A percentile compares a stretch with the other conserved stretches of the same genome.
These are phyloP conservation scores for Chaetomium sp. DNA, from an alignment of 2,329 filamentous ascomycete genomes.

Conservation along the genomic window DNA sequence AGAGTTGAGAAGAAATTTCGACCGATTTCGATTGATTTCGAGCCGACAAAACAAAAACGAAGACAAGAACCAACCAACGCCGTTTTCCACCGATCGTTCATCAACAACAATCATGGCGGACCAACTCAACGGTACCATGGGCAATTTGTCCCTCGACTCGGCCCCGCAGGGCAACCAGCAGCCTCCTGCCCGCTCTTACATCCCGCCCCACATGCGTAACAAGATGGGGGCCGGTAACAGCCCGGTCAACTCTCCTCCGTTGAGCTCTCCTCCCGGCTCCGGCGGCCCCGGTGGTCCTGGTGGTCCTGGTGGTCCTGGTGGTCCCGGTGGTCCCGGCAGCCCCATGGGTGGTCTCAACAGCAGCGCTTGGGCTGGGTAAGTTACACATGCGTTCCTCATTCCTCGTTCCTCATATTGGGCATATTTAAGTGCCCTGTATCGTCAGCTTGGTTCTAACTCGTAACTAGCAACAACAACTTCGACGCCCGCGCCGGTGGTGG, in stretches of 20 bases:
- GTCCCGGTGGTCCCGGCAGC: slow-evolving; percentile 10
- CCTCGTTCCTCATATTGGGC: not conserved
- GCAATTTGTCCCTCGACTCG: slow-evolving; percentile 57
- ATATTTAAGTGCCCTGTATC: no score
- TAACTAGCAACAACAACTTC: slow-evolving; percentile 41
- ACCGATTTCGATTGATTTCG: not conserved
- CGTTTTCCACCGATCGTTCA: not conserved
- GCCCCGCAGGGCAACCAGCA: slow-evolving; percentile 31
- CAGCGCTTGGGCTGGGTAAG: slow-evolving; percentile 59
- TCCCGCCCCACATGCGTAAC: slow-evolving; percentile 74
- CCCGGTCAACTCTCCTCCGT: slow-evolving; percentile 34
- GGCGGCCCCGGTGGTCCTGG: not conserved
- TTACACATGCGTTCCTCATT: slow-evolving; percentile 14
- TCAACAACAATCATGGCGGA: slow-evolving; percentile 62
- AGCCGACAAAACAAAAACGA: no score
- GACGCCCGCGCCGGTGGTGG: slow-evolving; percentile 29
- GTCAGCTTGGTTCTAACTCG: not conserved
- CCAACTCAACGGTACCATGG: slow-evolving; percentile 66
- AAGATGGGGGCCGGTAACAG: slow-evolving; percentile 38
- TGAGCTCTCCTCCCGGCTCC: slow-evolving; percentile 27
- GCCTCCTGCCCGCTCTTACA: slow-evolving; percentile 60
- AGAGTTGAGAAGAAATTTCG: slow-evolving; percentile 19
- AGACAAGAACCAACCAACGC: not conserved
- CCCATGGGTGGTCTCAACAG: slow-evolving; percentile 49
- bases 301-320: slow-evolving; percentile 16